These are phyloP conservation scores for Cinchona pubescens DNA, from an alignment of 257 asterid species.

Conservation along the genomic window DNA sequence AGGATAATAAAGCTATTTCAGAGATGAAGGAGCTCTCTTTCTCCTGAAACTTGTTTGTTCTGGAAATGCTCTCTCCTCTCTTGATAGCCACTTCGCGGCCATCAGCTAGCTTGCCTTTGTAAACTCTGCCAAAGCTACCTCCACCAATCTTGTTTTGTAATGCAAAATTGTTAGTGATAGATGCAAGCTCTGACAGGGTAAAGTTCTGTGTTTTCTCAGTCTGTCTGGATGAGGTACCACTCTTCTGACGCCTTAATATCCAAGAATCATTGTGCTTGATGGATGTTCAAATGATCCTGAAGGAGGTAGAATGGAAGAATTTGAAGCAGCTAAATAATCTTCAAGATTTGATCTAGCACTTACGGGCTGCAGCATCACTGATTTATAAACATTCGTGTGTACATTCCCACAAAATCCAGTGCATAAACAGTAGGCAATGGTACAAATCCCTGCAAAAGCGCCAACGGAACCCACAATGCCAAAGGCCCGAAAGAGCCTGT, in stretches of 20 bases:
- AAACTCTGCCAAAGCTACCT: constrained; percentile 22
- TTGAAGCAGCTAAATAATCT: background rate
- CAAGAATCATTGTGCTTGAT: background rate
- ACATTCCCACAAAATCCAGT: background rate
- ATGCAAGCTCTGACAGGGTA: constrained; percentile 10
- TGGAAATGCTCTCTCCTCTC: constrained; percentile 5
- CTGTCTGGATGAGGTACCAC: constrained; percentile 14
- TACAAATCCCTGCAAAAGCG: constrained; percentile 6
- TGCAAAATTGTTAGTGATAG: constrained; percentile 16
- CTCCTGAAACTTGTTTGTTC: constrained; percentile 15
- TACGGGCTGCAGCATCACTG: background rate
- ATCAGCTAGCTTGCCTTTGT: constrained; percentile 19
- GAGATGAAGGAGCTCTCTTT: constrained; percentile 12
- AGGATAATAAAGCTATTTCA: constrained; percentile 15
- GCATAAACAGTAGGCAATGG: constrained; percentile 12
- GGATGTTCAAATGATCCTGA: constrained; percentile 13
- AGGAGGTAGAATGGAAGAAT: background rate
- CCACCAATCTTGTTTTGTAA: constrained; percentile 18
- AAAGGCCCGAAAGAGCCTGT: background rate
- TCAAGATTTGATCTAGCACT: background rate
- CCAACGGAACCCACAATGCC: constrained; percentile 13
- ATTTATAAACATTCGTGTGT: background rate
- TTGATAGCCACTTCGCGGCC: constrained; percentile 18
- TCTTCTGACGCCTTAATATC: constrained; percentile 11
- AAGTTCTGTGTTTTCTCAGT: constrained; percentile 15